Conservation (phyloP, 2,329 filamentous ascomycete genomes). For the Fusarium duplospermum region DNA sequence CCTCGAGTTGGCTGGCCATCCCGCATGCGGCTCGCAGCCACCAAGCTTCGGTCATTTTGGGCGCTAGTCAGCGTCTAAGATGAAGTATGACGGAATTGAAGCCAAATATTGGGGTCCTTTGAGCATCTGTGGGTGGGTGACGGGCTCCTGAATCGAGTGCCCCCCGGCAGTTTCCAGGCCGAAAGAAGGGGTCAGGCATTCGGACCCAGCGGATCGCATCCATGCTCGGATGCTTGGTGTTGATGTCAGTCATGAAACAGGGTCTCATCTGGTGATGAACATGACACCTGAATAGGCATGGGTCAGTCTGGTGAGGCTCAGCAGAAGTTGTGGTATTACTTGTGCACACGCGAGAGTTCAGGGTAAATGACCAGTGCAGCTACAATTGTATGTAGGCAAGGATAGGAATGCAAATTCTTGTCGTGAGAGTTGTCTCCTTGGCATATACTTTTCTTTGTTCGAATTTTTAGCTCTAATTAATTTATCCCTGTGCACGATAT, state of each 20-base stretch:
- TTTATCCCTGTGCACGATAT: not conserved
- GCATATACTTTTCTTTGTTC: not conserved
- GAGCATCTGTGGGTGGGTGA: constrained; percentile 18
- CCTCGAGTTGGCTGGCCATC: constrained; percentile 33
- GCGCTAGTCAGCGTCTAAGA: constrained; percentile 40
- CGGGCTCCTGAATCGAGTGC: constrained; percentile 15
- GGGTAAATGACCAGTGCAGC: not conserved
- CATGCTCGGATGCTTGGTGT: constrained; percentile 13
- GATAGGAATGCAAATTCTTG: not conserved
- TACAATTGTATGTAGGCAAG: not conserved
- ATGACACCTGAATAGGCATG: constrained; percentile 12
- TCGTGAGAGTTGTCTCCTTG: not conserved
- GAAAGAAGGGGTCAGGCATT: constrained; percentile 11
- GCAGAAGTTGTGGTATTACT: not conserved
- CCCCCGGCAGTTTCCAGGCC: constrained; percentile 26
- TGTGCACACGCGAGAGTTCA: not conserved
- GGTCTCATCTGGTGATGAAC: constrained; percentile 13
- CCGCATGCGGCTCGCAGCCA: constrained; percentile 43
- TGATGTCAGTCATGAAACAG: constrained; percentile 36
- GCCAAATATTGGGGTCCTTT: constrained; percentile 21
- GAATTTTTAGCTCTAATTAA: not conserved
- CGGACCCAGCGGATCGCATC: constrained; percentile 6
- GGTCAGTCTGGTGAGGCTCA: constrained; percentile 8
- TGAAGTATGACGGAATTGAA: constrained; percentile 44
- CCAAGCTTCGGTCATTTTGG: constrained; percentile 35